Base-by-base conservation (phyloP, 2,329 filamentous ascomycete species). In the Claviceps cyperi region DNA sequence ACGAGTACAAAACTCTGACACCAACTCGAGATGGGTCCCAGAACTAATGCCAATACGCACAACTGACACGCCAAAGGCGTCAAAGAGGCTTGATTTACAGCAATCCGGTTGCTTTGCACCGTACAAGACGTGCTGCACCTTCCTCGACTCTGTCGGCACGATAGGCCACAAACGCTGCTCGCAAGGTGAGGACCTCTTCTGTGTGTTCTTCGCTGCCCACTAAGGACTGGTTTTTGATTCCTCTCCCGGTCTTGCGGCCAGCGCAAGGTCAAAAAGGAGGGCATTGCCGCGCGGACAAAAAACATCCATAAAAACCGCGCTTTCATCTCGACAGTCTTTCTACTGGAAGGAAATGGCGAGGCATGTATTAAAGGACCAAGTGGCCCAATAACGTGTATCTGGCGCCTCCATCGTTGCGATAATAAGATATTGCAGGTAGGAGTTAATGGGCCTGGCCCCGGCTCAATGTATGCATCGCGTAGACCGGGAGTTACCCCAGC, bases 1-100 rank as follows among this genome's bases (percentile, higher is more conserved):
- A 91, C 86, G 90, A 91, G 87, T 77, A 75, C 86, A 73, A 88
- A 81, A 74, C 87, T 89, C 88, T 94, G 87, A 94, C 83, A 73
- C 85, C 85, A 88, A 89, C 85, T 78, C 83, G 65, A 80, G 85
- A 88, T 87, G 88, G 85, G 86, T 88, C 86, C 87, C 75, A 69
- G 67, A 58, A 60, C 63, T 59, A 64, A 63, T 61, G 58, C 56
- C 45, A 44, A 50, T 17, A 24, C 44, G 35, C 43, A 37, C 44
- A 50, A 36, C 32, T 22, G 36, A 36, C 37, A 37, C 21, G 13
- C 2, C n/a, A 43, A 46, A 46, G 21, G 28, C 39, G 40, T 43
- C 47, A 15, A 43, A n/a, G 28, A 19, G 28, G 21, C 14, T n/a
- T 17, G 37, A 24, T 14, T 49, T 17, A 17, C 46, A 22, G n/a